These are phyloP conservation scores for Pueraria montana DNA, from an alignment of 306 rosid genomes.

Conservation along the genomic window DNA sequence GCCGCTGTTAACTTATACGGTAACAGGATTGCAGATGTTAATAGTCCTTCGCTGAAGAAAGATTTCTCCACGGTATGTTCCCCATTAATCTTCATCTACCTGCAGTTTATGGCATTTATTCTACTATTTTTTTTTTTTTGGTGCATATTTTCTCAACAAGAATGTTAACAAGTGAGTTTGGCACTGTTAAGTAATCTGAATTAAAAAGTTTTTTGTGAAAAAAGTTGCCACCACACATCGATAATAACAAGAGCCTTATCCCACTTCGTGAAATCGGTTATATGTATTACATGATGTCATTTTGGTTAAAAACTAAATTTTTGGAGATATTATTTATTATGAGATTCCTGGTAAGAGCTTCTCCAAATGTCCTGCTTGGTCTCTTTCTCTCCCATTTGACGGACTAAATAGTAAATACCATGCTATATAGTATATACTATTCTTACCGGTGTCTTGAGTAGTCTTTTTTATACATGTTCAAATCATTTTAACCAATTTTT, in stretches of 20 bases:
- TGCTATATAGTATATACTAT: too few relatives aligned
- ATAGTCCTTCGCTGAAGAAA: not conserved
- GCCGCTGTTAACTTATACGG: not conserved
- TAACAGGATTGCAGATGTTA: slow-evolving; percentile 5
- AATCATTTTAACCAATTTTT: too few relatives aligned
- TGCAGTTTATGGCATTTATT: not conserved
- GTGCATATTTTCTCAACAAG: not conserved
- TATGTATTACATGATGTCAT: too few relatives aligned
- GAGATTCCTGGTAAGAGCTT: too few relatives aligned
- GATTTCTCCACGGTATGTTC: not conserved
- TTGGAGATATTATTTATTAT: too few relatives aligned
- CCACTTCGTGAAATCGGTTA: too few relatives aligned
- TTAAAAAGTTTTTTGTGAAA: not conserved
- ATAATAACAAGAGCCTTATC: not conserved
- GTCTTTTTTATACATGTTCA: too few relatives aligned
- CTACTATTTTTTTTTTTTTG: not conserved
- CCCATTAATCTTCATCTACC: not conserved
- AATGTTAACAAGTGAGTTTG: not conserved
- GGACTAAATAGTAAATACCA: too few relatives aligned
- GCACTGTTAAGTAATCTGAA: not conserved
- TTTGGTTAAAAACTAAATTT: too few relatives aligned
- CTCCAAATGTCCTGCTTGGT: too few relatives aligned
- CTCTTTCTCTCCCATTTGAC: too few relatives aligned
- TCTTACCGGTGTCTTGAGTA: too few relatives aligned
- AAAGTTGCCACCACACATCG: not conserved